Evolutionary conservation across 306 rosid genomes (phyloP), one percentile per base, ranked within the genome.

Genomic region (Cucurbita moschata): DNA sequence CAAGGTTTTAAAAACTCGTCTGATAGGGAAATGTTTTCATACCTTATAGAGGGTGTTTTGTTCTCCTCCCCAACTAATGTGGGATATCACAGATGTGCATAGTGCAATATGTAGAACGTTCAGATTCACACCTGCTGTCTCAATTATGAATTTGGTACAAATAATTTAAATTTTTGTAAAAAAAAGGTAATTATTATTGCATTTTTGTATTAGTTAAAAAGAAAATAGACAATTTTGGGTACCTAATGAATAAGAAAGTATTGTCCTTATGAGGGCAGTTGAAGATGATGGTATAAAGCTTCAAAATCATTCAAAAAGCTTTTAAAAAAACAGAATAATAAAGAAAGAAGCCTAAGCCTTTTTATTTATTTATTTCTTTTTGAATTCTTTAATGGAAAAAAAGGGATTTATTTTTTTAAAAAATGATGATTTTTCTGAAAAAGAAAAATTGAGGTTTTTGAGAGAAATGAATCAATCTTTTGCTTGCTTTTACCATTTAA

Each of bases 391-490:
- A 49, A 13, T 49, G 11, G 14, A 49, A 12, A 49, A 49, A 49
- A 49, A 49, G 11, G 26, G 60, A 0, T 59, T 12, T 60, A 7
- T 8, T n/a, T 63, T 30, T 30, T 30, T 0, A 30, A 30, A 30
- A 6, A 38, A 16, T n/a, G 7, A 1, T 63, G 50, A 39, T 63
- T 65, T 44, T 44, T 66, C 12, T 21, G 73, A 67, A 40, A 67
- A 67, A 42, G 53, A 12, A 40, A 12, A 46, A 46, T 66, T 19
- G 72, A 6, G 37, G 39, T 43, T 74, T 73, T 59, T 58, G 78
- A 72, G 82, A 75, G 75, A 59, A 82, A 10, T 43, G 26, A 44
- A 74, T 46, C 54, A 46, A 66, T 19, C 7, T 67, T 6, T 38
- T 64, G 11, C 18, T 66, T 66, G 72, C 72, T 43, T 68, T 68